Evolutionary conservation across 2,329 filamentous ascomycete species (phyloP).

Genomic region (Aspergillus arachidicola): DNA sequence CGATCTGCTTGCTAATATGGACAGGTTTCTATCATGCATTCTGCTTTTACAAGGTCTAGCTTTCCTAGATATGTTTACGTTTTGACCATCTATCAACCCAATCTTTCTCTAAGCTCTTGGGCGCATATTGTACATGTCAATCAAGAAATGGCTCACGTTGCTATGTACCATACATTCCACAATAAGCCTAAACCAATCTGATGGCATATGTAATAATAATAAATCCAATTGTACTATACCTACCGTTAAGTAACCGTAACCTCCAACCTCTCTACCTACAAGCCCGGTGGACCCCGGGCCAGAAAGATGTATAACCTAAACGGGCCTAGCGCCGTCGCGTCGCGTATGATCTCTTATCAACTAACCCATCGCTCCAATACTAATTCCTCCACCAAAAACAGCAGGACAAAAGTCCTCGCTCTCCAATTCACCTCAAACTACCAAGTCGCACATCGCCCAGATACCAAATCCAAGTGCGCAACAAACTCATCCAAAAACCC

Average conservation of each 20-base stretch:
- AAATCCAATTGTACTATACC: neutral
- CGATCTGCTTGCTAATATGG: conserved; percentile 17
- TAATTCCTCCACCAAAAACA: neutral
- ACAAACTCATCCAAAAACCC: neutral
- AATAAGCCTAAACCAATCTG: neutral
- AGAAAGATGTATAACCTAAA: conserved; percentile 26
- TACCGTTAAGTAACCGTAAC: neutral
- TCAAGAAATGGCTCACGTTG: neutral
- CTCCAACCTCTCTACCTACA: neutral
- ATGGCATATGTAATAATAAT: neutral
- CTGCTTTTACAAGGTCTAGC: conserved; percentile 90
- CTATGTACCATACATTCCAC: neutral
- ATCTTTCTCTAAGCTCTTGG: neutral
- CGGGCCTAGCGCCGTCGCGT: conserved; percentile 35
- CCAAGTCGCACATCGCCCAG: neutral
- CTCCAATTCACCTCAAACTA: neutral
- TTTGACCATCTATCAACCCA: neutral
- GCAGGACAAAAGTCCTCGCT: neutral
- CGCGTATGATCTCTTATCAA: conserved; percentile 22
- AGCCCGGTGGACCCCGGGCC: too few relatives aligned
- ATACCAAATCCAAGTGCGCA: neutral
- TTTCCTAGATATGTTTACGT: too few relatives aligned
- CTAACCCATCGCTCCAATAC: conserved; percentile 5
- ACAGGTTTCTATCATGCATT: conserved; percentile 84
- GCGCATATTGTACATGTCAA: neutral